phyloP scores from a whole-genome alignment of 177 flowering plant genomes.

The Vitis hybrid region DNA sequence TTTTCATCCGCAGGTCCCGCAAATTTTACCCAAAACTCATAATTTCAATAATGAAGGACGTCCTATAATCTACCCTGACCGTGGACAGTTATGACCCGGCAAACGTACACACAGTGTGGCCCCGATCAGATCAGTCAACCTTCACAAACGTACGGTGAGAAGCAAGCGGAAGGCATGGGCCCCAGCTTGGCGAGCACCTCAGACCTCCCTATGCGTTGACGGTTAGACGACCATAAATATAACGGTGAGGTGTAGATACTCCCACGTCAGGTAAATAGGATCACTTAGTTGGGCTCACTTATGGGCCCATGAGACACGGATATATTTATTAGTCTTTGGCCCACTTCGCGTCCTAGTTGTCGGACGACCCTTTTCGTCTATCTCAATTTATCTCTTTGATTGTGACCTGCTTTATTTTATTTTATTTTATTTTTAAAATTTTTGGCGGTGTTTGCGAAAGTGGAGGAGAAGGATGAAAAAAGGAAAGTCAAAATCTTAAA shows the following conservation, averaged over 20 bases:
- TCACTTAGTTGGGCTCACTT: slow-evolving; percentile 12
- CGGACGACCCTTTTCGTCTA: neutral
- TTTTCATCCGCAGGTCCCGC: neutral
- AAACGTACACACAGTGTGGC: too few species aligned
- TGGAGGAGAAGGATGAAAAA: too few species aligned
- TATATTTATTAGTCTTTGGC: slow-evolving; percentile 14
- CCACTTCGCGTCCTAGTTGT: slow-evolving; percentile 18
- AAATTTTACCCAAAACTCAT: neutral
- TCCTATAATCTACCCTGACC: too few species aligned
- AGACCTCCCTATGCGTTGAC: slow-evolving; percentile 10
- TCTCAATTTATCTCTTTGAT: neutral
- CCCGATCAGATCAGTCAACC: too few species aligned
- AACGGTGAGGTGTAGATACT: slow-evolving; percentile 16
- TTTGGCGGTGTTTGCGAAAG: too few species aligned
- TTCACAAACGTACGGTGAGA: neutral
- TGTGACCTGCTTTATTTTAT: too few species aligned
- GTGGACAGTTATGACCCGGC: too few species aligned
- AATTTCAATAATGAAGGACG: too few species aligned
- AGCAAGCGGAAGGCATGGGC: slow-evolving; percentile 4
- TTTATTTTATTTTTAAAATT: too few species aligned
- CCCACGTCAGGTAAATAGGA: slow-evolving; percentile 28
- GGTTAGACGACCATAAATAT: slow-evolving; percentile 1
- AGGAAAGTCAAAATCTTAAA: too few species aligned
- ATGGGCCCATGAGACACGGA: slow-evolving; percentile 21
- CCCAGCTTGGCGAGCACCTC: neutral